Evolutionary conservation across 192 early-diverging fungal species (phyloP), one percentile per base, ranked within the genome.

Genomic region (Coemansia sp.): DNA sequence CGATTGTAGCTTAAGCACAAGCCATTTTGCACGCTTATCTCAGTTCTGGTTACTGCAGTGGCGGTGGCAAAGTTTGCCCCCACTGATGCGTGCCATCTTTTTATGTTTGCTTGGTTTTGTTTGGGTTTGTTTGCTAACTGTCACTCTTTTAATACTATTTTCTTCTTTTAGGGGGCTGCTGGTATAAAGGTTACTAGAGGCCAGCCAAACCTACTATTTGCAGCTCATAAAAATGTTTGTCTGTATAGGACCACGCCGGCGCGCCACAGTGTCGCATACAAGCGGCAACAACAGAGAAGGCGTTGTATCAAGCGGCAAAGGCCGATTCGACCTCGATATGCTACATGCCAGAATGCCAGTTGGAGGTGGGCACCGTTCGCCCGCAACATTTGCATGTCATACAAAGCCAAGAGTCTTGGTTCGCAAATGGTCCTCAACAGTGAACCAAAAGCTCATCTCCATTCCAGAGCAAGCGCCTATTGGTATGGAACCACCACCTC

Each of bases 241-340:
- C 34, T 59, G 57, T 8, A 17, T 19, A 37, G 57, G 57, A n/a
- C 57, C 57, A n/a, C 57, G 57, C 1, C 57, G 57, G 7, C 57
- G 57, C 57, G 57, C 57, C 57, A 59, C 57, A 8, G 57, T 59
- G 31, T 59, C 57, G 32, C 57, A 59, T n/a, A 12, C 57, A 8
- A 59, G n/a, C n/a, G 9, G 34, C 32, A 5, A 34, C 34, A 31
- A 10, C 5, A 59, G 57, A 59, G 57, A 37, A 29, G 11, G 34
- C 34, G 23, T 12, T 15, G 31, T 59, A 3, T 32, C 29, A 19
- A 59, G 17, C 14, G 11, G 51, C 57, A 59, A 36, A 36, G 31
- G 34, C n/a, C 57, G 57, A 34, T 37, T 36, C 17, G n/a, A 59
- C 31, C 15, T 59, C 6, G 34, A 36, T n/a, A 17, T 17, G 57